Evolutionary conservation across 2,329 filamentous ascomycete species (phyloP), one percentile per base, ranked within the genome.

Genomic region (Claviceps sp.): DNA sequence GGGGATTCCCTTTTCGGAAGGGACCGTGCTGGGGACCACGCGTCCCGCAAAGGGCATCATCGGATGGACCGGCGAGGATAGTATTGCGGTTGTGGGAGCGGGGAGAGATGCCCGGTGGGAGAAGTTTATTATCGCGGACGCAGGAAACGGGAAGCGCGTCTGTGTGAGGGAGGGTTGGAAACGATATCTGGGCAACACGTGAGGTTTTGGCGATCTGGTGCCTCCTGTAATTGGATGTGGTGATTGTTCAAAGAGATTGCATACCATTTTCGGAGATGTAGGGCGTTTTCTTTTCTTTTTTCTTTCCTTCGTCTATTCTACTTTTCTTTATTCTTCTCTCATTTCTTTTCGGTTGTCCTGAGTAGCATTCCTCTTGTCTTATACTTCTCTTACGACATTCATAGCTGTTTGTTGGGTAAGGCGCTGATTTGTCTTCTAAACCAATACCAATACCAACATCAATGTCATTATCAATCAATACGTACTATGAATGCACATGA

Each of bases 71-170:
- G 76, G 81, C 57, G 86, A 95, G 56, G 72, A 80, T 22, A 86
- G 78, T 16, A 70, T 95, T 11, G 70, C 90, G 1, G 82, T 95
- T 1, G 73, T 95, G 48, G 86, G 89, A 3, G 86, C 87, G 1
- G 89, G 89, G 0, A 76, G 78, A 54, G 86, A 93, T 63, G 85
- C 85, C 16, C 76, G 86, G 49, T 96, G 90, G 88, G 89, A 96
- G 70, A 89, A 85, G 55, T 95, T 95, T 60, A 72, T 83, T 20
- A 72, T 94, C 50, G 75, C 75, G n/a, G 76, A 84, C 52, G 78
- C 77, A 14, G 77, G 83, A 22, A 81, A 86, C 55, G 86, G 86
- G 9, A 81, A 78, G 57, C 75, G 82, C 45, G 72, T 79, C 50
- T 79, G 86, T 56, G 70, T 81, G 34, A 76, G 86, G 56, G 84